Conservation (phyloP, 768 basidiomycete genomes). For the Daedaleopsis sinensis region DNA sequence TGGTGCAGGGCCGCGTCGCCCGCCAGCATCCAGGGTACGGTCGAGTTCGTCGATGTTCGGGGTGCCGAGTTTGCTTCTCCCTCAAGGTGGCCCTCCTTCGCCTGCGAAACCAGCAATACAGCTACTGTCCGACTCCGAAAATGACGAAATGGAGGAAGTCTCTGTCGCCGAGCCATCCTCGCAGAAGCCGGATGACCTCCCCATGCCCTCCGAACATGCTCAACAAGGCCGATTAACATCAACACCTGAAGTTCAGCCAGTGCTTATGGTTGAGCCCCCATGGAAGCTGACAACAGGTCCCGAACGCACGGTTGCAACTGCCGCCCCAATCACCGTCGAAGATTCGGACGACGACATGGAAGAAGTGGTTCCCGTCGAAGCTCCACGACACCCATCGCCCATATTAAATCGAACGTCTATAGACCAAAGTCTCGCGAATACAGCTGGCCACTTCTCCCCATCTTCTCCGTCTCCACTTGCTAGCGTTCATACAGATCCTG, state of each 20-base stretch:
- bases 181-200: neutral
- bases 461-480: neutral
- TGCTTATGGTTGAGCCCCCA: neutral
- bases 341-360: constrained; percentile 46
- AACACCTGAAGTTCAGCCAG: no score
- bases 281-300: neutral
- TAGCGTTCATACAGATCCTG: neutral
- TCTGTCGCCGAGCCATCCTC: neutral
- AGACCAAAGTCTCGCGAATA: neutral
- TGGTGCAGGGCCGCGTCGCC: constrained; percentile 49
- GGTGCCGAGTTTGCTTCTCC: constrained; percentile 36
- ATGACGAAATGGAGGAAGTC: constrained; percentile 42
- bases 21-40: constrained; percentile 11
- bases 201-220: no score
- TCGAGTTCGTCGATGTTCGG: constrained; percentile 39
- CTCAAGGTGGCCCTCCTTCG: neutral
- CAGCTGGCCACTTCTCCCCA: neutral
- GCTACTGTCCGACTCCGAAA: constrained; percentile 31
- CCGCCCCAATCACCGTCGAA: neutral
- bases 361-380: constrained; percentile 40
- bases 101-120: constrained; percentile 2
- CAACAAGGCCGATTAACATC: neutral
- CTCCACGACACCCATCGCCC: neutral
- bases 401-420: neutral
- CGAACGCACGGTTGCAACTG: neutral